Evolutionary conservation across 768 basidiomycete genomes (phyloP), one percentile per base, ranked within the genome.

Genomic region (Leccinum rimulosum): DNA sequence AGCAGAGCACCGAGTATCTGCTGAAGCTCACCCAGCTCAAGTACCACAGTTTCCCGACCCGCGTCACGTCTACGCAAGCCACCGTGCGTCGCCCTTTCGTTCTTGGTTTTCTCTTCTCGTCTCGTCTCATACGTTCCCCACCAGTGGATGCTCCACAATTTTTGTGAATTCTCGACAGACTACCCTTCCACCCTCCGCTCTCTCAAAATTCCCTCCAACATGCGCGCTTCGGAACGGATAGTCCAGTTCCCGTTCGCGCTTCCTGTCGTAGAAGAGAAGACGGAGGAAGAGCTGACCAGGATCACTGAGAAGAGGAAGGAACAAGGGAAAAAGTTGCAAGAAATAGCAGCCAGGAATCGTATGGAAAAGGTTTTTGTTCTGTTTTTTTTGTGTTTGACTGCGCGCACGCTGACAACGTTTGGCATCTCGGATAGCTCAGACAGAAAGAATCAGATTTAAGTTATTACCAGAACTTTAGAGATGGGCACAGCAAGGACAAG

Each of bases 11-110:
- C 0, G 97, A 99, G 56, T 91, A 97, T 68, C 81, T 98, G 53
- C 84, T 95, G 60, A 97, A 95, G 69, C 85, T 96, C 22, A 86
- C 95, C 45, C 95, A 98, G 69, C 82, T 98, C 36, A 99, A 98
- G 73, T 97, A 98, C 70, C 90, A 96, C 28, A 88, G 81, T 50
- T 98, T 98, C 71, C 91, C 93, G 6, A 90, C 89, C 1, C 86
- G 93, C 47, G 84, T 98, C 11, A 90, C 90, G 0, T 69, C 82
- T 15, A 68, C 78, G 0, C 96, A 98, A 66, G 84, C 93, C 5
- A 88, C 83, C 14, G 94, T 95, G 71, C 59, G 80, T 74, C 61
- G 31, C 30, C 58, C 8, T 35, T 31, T 30, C 40, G 14, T 10
- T 45, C 36, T 59, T 25, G 1, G 25, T 25, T 4, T 3, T 53